Evolutionary conservation across 768 basidiomycete species (phyloP), one percentile per base, ranked within the genome.

Genomic region (Gyrodon lividus): DNA sequence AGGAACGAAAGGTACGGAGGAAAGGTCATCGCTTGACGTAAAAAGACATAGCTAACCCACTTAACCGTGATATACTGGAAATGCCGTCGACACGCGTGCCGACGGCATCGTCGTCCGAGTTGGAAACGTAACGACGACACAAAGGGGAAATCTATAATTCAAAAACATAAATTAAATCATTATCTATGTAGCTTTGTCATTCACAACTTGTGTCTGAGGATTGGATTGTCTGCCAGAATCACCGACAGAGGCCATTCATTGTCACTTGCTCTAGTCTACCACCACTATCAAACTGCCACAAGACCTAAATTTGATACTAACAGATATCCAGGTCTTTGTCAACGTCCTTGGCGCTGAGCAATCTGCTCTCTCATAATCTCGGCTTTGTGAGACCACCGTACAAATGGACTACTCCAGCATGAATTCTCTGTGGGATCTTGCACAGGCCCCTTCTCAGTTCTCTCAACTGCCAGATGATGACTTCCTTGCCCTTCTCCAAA

Each of bases 401-500:
- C 37, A 26, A 16, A 66, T 67, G 65, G 58, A 66, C 48, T 78
- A 72, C 55, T 55, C 74, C 24, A 69, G 78, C 56, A 56, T 74
- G 24, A 70, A 78, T 37, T 72, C 79, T 17, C 77, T 86, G 65
- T 89, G 88, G 87, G 86, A 88, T 59, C 74, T 86, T 51, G 72
- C 83, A 2, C 80, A 83, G 55, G 69, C 80, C 13, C 66, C 78
- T 17, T 68, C 78, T 30, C 64, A 64, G 39, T 81, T 87, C 72
- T 75, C 85, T 6, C 81, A 83, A 39, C 69, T 89, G 38, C 76
- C 82, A 10, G 87, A 90, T 63, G 84, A 84, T 61, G 87, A 89
- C 70, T 87, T 92, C 55, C 79, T 91, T 39, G 80, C 84, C 10
- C 76, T 90, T 45, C 76, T 92, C 2, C 83, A 86, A 63, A 89